Evolutionary conservation across 116 monocot genomes (phyloP).

Genomic region (Posidonia oceanica): DNA sequence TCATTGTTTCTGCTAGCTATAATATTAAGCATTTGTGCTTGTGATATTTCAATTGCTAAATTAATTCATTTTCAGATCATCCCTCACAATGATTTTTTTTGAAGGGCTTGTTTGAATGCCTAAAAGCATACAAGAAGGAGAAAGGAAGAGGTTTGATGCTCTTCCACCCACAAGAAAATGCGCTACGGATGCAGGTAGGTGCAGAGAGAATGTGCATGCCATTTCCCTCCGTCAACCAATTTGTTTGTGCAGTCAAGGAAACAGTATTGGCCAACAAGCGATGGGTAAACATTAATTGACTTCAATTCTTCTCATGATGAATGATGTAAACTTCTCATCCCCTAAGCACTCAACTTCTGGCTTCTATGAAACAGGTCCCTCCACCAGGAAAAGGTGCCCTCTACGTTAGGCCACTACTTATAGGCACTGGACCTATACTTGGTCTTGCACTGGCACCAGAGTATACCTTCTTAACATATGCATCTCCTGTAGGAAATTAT

Average conservation of each 20-base stretch:
- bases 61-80: not conserved
- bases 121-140: conserved; percentile 62
- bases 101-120: conserved; percentile 70
- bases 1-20: not conserved
- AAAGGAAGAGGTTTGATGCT: conserved; percentile 39
- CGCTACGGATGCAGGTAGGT: conserved; percentile 47
- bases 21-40: not conserved
- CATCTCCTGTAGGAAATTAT: conserved; percentile 75
- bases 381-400: conserved; percentile 75
- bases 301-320: not conserved
- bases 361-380: conserved; percentile 34
- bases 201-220: conserved; percentile 84
- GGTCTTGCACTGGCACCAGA: conserved; percentile 80
- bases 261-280: conserved; percentile 63
- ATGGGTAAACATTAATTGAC: conserved; percentile 29
- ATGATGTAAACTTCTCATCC: not conserved
- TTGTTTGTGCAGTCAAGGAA: conserved; percentile 57
- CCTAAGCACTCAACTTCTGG: not conserved
- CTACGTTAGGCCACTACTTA: conserved; percentile 73
- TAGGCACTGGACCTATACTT: conserved; percentile 66
- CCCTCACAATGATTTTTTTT: not conserved
- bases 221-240: conserved; percentile 57
- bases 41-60: not conserved
- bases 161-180: conserved; percentile 72
- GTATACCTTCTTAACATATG: conserved; percentile 65